These are phyloP conservation scores for Centella asiatica DNA, from an alignment of 129 eudicot species.

Conservation along the genomic window DNA sequence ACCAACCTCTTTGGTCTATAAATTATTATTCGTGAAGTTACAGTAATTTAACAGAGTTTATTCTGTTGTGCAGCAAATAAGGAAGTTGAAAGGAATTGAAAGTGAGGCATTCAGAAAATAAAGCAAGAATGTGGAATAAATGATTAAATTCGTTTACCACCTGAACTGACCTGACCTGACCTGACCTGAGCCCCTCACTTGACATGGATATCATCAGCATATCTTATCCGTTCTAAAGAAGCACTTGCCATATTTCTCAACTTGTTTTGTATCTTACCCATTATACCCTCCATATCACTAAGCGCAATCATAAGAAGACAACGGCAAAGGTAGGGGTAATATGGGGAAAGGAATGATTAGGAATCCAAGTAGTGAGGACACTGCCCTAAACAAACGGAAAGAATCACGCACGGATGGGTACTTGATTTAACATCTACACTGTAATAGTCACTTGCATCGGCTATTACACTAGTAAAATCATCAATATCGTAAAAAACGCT, in stretches of 20 bases:
- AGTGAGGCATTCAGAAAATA: neutral
- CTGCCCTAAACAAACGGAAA: slow-evolving; percentile 56
- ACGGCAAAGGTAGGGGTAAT: slow-evolving; percentile 18
- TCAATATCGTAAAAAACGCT: too few species aligned
- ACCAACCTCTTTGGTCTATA: too few species aligned
- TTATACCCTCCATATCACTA: slow-evolving; percentile 25
- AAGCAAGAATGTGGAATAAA: slow-evolving; percentile 25
- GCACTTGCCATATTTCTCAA: slow-evolving; percentile 26
- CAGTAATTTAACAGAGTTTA: neutral
- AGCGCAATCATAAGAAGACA: slow-evolving; percentile 9
- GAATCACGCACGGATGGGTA: slow-evolving; percentile 43
- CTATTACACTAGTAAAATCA: too few species aligned
- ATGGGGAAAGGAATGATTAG: slow-evolving; percentile 15
- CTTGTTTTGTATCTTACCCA: slow-evolving; percentile 31
- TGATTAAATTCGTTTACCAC: slow-evolving; percentile 31
- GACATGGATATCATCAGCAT: slow-evolving; percentile 25
- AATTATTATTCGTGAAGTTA: neutral
- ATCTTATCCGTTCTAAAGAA: slow-evolving; percentile 43
- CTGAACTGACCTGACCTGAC: slow-evolving; percentile 9
- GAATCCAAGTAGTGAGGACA: slow-evolving; percentile 30
- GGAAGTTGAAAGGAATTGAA: neutral
- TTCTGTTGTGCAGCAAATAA: neutral
- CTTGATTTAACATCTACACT: slow-evolving; percentile 41
- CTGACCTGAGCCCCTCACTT: slow-evolving; percentile 10
- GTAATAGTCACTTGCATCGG: too few species aligned